Conservation (phyloP, 305 asterid genomes). For the Petunia hybrid region DNA sequence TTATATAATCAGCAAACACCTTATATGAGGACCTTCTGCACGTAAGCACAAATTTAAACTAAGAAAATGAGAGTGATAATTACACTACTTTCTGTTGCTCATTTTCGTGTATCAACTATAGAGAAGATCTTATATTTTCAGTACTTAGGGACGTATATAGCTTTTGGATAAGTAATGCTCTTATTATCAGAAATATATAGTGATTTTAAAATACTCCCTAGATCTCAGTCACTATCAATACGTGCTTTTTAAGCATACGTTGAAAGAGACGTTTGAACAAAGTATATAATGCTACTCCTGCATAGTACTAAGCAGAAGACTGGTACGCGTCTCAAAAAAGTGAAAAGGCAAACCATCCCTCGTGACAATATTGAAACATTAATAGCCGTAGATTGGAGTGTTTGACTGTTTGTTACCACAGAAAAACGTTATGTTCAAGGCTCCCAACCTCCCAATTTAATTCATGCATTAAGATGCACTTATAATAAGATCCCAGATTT, state of each 20-base stretch:
- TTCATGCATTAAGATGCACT: background rate
- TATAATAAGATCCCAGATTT: background rate
- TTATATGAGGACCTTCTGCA: too few species aligned
- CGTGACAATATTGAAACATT: background rate
- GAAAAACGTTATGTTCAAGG: background rate
- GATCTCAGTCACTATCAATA: background rate
- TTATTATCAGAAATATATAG: background rate
- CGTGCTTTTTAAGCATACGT: background rate
- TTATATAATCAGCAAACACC: too few species aligned
- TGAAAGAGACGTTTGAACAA: conserved; percentile 13
- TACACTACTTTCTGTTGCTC: background rate
- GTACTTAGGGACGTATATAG: background rate
- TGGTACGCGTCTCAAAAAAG: background rate
- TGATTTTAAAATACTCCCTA: too few species aligned
- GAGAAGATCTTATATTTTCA: too few species aligned
- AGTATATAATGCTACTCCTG: background rate
- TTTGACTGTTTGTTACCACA: conserved; percentile 21
- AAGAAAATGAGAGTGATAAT: background rate
- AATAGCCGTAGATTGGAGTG: background rate
- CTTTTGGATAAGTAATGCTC: background rate
- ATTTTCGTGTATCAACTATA: background rate
- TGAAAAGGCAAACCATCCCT: background rate
- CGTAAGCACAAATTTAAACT: background rate
- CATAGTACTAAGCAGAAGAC: background rate
- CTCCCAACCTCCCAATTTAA: background rate